Conservation (phyloP, 2,329 filamentous ascomycete species). For the Cercospora sp. region DNA sequence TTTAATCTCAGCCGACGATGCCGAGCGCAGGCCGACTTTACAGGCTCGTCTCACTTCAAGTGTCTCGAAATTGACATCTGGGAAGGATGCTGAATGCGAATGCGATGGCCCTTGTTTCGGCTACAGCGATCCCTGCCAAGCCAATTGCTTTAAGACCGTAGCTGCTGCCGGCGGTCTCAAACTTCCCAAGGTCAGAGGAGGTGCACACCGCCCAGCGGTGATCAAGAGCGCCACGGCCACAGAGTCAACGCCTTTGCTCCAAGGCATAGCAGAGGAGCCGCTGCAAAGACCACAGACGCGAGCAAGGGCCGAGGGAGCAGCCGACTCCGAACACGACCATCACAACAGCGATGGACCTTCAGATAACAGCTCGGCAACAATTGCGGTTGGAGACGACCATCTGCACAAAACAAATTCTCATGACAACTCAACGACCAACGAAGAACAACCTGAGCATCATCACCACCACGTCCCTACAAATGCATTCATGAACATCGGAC, state of each 20-base stretch:
- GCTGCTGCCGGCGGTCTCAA: constrained; percentile 41
- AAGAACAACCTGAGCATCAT: constrained; percentile 51
- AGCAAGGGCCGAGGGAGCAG: constrained; percentile 20
- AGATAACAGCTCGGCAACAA: constrained; percentile 24
- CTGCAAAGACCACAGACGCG: constrained; percentile 19
- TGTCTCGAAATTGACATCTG: constrained; percentile 51
- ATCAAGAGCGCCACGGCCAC: constrained; percentile 30
- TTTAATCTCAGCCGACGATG: constrained; percentile 1
- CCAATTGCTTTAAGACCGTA: constrained; percentile 59
- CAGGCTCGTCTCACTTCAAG: constrained; percentile 44
- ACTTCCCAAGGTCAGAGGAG: constrained; percentile 28
- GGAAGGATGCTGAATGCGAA: constrained; percentile 49
- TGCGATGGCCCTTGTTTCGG: constrained; percentile 62
- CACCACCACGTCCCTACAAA: constrained; percentile 96
- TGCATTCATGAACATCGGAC: constrained; percentile 88
- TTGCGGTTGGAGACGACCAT: constrained; percentile 6
- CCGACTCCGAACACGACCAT: constrained; percentile 11
- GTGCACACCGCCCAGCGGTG: constrained; percentile 26
- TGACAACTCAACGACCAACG: constrained; percentile 16
- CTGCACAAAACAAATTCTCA: constrained; percentile 26
- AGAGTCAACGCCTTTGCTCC: constrained; percentile 37
- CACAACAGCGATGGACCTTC: constrained; percentile 19
- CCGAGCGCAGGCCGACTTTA: constrained; percentile 41
- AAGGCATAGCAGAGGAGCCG: constrained; percentile 26
- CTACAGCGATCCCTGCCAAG: constrained; percentile 61